These are phyloP conservation scores for Raphanus hybrid DNA, from an alignment of 441 rosid genomes.

Conservation along the genomic window DNA sequence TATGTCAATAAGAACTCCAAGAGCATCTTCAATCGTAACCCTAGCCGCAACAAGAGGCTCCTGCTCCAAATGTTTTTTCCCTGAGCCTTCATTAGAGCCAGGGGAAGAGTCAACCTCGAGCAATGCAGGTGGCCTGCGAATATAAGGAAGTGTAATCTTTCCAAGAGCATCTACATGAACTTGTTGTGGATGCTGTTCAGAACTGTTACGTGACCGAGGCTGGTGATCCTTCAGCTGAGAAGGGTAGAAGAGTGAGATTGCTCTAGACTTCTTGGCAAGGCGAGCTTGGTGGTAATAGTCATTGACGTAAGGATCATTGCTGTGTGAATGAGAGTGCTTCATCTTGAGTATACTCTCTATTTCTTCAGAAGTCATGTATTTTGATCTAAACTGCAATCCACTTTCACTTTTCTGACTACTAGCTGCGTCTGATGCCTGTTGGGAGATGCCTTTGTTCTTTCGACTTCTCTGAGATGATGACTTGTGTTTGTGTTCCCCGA, in stretches of 20 bases:
- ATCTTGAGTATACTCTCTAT: conserved; percentile 94
- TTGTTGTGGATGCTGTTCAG: conserved; percentile 68
- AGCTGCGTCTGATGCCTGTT: conserved; percentile 71
- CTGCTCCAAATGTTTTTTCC: conserved; percentile 84
- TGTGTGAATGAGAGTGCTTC: conserved; percentile 91
- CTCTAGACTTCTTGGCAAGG: conserved; percentile 72
- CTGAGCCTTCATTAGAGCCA: conserved; percentile 51
- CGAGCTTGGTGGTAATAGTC: conserved; percentile 98
- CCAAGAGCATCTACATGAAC: conserved; percentile 65
- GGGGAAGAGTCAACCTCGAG: conserved; percentile 72
- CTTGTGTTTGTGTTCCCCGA: conserved; percentile 61
- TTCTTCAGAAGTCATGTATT: conserved; percentile 94
- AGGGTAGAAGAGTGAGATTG: conserved; percentile 70
- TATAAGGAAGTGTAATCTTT: conserved; percentile 57
- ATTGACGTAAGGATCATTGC: conserved; percentile 84
- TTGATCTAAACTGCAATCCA: conserved; percentile 83
- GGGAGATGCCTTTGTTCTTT: conserved; percentile 63
- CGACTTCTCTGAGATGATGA: conserved; percentile 74
- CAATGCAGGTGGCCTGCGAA: conserved; percentile 66
- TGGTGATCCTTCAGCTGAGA: conserved; percentile 79
- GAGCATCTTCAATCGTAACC: conserved; percentile 71
- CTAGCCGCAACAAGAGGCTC: conserved; percentile 91
- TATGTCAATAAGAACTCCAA: conserved; percentile 65
- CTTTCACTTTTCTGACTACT: conserved; percentile 87
- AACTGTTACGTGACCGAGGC: conserved; percentile 78